These are phyloP conservation scores for Ceratocystis variospora DNA, from an alignment of 2,329 filamentous ascomycete genomes.

Conservation along the genomic window DNA sequence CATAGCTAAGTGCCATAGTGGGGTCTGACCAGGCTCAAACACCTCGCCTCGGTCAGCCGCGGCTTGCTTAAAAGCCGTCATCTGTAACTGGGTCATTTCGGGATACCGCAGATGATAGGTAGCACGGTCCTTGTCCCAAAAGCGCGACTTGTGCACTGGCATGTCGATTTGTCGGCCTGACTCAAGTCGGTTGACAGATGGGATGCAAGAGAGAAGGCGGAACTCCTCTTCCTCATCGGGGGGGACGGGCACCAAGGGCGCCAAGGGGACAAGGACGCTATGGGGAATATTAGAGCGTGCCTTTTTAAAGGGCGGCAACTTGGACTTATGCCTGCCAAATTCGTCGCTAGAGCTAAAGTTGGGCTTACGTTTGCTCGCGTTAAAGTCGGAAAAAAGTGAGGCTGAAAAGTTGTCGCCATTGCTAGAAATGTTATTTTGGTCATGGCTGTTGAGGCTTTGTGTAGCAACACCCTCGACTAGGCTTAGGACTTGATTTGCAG, in stretches of 20 bases:
- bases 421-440: not conserved
- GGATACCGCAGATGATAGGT: slow-evolving; percentile 51
- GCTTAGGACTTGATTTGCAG: slow-evolving; percentile 38
- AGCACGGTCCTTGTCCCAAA: slow-evolving; percentile 42
- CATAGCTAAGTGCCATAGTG: slow-evolving; percentile 44
- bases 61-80: slow-evolving; percentile 40
- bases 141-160: slow-evolving; percentile 41
- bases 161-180: slow-evolving; percentile 45
- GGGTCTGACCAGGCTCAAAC: slow-evolving; percentile 39
- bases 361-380: slow-evolving; percentile 43
- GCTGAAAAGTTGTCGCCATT: not conserved
- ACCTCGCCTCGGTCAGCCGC: slow-evolving; percentile 37
- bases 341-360: slow-evolving; percentile 39
- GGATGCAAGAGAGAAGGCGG: slow-evolving; percentile 35
- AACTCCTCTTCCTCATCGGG: slow-evolving; percentile 31
- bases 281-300: slow-evolving; percentile 34
- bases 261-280: not conserved
- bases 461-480: slow-evolving; percentile 39
- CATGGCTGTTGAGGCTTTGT: slow-evolving; percentile 34
- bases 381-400: slow-evolving; percentile 26
- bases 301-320: slow-evolving; percentile 34
- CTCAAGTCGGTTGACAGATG: slow-evolving; percentile 35
- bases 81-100: slow-evolving; percentile 48
- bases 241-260: slow-evolving; percentile 22
- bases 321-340: slow-evolving; percentile 27